phyloP scores from a whole-genome alignment of 140 eudicot genomes.

The Erigeron philadelphicus region DNA sequence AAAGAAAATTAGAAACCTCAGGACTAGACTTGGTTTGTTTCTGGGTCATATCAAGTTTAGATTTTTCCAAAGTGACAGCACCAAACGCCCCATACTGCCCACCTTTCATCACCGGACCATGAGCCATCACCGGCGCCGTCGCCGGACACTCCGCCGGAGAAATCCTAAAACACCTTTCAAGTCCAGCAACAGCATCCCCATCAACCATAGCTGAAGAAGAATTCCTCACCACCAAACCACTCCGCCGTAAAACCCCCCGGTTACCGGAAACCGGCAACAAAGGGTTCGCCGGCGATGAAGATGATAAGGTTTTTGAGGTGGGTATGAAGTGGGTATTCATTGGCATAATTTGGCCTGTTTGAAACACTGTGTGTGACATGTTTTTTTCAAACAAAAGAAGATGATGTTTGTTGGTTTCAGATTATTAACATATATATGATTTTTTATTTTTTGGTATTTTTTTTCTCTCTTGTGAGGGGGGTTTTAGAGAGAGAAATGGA shows the following conservation, averaged over 20 bases:
- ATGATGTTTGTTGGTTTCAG: slow-evolving; percentile 9
- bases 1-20: slow-evolving; percentile 43
- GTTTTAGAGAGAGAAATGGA: slow-evolving; percentile 24
- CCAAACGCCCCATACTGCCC: slow-evolving; percentile 57
- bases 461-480: slow-evolving; percentile 20
- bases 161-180: slow-evolving; percentile 62
- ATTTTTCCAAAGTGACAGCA: slow-evolving; percentile 74
- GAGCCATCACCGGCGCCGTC: slow-evolving; percentile 30
- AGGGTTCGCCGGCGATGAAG: slow-evolving; percentile 28
- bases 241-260: slow-evolving; percentile 29
- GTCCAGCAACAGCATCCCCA: slow-evolving; percentile 40
- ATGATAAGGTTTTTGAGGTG: slow-evolving; percentile 46
- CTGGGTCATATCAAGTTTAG: slow-evolving; percentile 66
- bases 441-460: not conserved
- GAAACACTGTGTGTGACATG: slow-evolving; percentile 73
- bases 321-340: slow-evolving; percentile 47
- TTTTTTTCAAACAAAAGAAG: slow-evolving; percentile 14
- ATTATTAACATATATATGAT: not conserved
- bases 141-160: slow-evolving; percentile 37
- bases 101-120: slow-evolving; percentile 65
- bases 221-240: slow-evolving; percentile 31
- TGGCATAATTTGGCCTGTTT: slow-evolving; percentile 49
- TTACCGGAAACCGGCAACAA: slow-evolving; percentile 28
- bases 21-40: slow-evolving; percentile 72
- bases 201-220: slow-evolving; percentile 56